Conservation (phyloP, 2,329 filamentous ascomycete species). For the Alternaria novae-zelandiae region DNA sequence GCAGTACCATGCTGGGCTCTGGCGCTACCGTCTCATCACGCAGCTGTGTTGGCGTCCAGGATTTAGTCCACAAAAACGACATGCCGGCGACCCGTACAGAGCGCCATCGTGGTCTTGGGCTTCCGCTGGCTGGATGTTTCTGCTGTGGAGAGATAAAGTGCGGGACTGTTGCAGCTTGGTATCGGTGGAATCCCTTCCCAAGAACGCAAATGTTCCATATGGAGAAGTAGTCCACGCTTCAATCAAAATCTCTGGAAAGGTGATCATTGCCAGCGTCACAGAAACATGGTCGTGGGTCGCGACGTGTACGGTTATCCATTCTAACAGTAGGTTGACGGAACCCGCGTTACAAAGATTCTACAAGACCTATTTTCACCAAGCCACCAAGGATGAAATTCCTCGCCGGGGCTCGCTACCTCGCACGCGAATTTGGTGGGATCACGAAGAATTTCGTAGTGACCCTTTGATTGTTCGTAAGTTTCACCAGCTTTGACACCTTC, state of each 20-base stretch:
- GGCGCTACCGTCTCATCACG: neutral
- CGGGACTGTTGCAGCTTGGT: neutral
- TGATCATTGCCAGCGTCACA: neutral
- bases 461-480: neutral
- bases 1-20: neutral
- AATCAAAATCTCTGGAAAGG: neutral
- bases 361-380: neutral
- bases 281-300: too few species aligned
- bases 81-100: neutral
- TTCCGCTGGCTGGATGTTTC: too few species aligned
- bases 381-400: accelerated
- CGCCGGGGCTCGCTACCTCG: too few species aligned
- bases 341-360: neutral
- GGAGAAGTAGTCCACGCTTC: neutral
- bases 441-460: neutral
- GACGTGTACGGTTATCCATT: neutral
- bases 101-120: neutral
- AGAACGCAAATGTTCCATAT: neutral
- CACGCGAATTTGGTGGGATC: too few species aligned
- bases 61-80: too few species aligned
- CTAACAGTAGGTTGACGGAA: accelerated
- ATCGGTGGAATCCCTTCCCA: neutral
- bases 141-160: too few species aligned
- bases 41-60: neutral
- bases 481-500: neutral